Evolutionary conservation across 192 early-diverging fungal species (phyloP).

Genomic region (Lunasporangiospora selenospora): DNA sequence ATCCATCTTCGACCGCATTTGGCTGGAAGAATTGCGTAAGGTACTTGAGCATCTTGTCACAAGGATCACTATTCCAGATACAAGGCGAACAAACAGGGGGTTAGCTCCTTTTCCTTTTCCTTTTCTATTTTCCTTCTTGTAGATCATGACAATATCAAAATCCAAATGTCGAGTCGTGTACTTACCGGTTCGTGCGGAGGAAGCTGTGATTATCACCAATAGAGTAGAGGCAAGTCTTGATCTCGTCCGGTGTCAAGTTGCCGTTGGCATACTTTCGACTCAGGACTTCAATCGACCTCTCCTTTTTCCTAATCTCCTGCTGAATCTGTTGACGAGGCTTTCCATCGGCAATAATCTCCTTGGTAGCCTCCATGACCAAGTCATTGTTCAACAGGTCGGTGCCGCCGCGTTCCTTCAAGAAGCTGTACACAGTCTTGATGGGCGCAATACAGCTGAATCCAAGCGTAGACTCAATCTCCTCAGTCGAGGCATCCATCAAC

Average conservation of each 20-base stretch:
- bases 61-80: conserved; percentile 77
- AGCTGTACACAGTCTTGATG: conserved; percentile 90
- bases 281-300: conserved; percentile 88
- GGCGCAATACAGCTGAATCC: conserved; percentile 80
- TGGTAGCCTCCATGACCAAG: conserved; percentile 74
- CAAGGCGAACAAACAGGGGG: neutral
- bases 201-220: conserved; percentile 99
- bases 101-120: neutral
- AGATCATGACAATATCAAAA: neutral
- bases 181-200: conserved; percentile 78
- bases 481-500: conserved; percentile 75
- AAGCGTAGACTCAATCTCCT: conserved; percentile 80
- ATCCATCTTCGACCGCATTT: conserved; percentile 60
- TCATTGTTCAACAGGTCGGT: conserved; percentile 81
- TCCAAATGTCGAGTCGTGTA: neutral
- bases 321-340: conserved; percentile 75
- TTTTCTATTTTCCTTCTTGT: too few relatives aligned
- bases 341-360: conserved; percentile 72
- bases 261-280: conserved; percentile 75
- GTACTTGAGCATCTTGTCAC: conserved; percentile 88
- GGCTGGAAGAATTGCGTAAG: conserved; percentile 77
- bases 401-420: conserved; percentile 71
- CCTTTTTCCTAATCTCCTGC: conserved; percentile 88
- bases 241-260: conserved; percentile 67
- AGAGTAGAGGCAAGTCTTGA: conserved; percentile 89